Evolutionary conservation across 1,139 yeast species (phyloP), one percentile per base, ranked within the genome.

Genomic region (Yamadazyma diddensiae): DNA sequence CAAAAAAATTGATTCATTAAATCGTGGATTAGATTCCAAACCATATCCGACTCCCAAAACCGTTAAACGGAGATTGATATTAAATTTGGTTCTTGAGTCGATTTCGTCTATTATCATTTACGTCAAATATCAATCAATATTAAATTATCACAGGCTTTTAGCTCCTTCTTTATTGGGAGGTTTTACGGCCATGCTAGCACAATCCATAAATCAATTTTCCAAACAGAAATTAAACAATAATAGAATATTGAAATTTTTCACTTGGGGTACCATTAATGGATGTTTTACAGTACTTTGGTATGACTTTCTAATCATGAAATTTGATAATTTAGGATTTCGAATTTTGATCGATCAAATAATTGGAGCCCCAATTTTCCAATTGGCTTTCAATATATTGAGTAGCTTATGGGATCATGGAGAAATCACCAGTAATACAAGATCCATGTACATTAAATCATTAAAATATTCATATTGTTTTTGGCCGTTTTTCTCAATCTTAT

Each of bases 181-280:
- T 8, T 50, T 63, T 3, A 70, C 81, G 0, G 77, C 81, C 0
- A 71, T 76, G 9, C 51, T 78, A 38, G 83, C 82, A 1, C 84
- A 79, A 49, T 65, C 82, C 1, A 48, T 75, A 16, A 73, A 69
- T 37, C 83, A 78, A 47, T 63, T 64, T 33, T 55, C 55, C 26
- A 66, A 63, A 43, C 61, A 61, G 36, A 62, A 65, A 27, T 65
- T 65, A 37, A 64, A 63, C 34, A 45, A 64, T 12, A 62, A 57
- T 34, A 62, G 65, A 31, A 60, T 77, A 18, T 33, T 62, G 33
- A 78, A 79, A 45, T 79, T 79, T 45, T 49, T 67, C 39, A 50
- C 70, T 2, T 79, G 84, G 84, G 86, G 86, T n/a, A 52, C 63
- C 11, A 58, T 79, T 29, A 78, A 78, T 49, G 85, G 84, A 1